A percentile compares a stretch with the other conserved stretches of the same genome.
Conservation (phyloP, 257 asterid species). For the Linderniella brevidens region DNA sequence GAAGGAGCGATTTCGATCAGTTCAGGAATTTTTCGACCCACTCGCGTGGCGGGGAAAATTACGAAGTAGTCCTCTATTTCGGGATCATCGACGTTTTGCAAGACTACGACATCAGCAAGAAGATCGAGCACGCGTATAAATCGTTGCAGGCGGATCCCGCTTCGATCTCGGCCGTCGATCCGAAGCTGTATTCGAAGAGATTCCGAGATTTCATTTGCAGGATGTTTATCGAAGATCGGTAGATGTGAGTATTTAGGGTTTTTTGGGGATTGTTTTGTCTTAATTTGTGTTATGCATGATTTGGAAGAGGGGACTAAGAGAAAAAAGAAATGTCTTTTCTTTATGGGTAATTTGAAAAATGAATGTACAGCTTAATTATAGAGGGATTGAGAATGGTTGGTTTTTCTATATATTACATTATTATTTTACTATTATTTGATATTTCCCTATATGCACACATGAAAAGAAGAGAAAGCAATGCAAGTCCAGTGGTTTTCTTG, state of each 20-base stretch:
- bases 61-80: constrained; percentile 57
- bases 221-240: constrained; percentile 46
- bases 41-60: constrained; percentile 26
- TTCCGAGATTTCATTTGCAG: constrained; percentile 55
- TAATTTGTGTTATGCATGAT: constrained; percentile 12
- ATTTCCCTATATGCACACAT: not conserved
- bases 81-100: constrained; percentile 76
- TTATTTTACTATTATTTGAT: too few species aligned
- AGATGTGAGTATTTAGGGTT: too few species aligned
- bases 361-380: constrained; percentile 25
- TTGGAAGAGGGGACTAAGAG: constrained; percentile 17
- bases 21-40: constrained; percentile 13
- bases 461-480: constrained; percentile 6
- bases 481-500: not conserved
- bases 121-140: constrained; percentile 65
- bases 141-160: constrained; percentile 54
- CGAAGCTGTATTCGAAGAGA: constrained; percentile 55
- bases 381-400: constrained; percentile 8
- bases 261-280: constrained; percentile 8
- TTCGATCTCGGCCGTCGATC: constrained; percentile 74
- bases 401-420: constrained; percentile 12
- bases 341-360: constrained; percentile 22
- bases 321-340: too few species aligned
- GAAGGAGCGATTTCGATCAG: constrained; percentile 33
- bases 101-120: constrained; percentile 69